These are phyloP conservation scores for Torulaspora globosa DNA, from an alignment of 1,139 yeast species.

Conservation along the genomic window DNA sequence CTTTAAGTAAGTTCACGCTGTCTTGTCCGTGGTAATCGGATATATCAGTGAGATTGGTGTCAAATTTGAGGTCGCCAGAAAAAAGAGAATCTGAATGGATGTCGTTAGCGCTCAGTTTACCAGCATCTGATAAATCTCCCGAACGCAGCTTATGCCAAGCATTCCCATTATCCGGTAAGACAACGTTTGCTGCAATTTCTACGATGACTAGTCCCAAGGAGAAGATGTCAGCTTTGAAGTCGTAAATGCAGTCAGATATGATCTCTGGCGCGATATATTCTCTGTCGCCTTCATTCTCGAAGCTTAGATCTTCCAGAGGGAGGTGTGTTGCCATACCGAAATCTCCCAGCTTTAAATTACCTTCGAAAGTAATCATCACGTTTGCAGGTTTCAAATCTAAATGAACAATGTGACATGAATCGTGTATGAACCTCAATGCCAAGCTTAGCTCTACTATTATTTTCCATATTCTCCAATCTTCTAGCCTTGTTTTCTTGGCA, in stretches of 20 bases:
- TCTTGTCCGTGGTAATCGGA: slow-evolving; percentile 13
- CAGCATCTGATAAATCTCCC: slow-evolving; percentile 95
- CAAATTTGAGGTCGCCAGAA: slow-evolving; percentile 30
- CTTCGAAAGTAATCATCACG: slow-evolving; percentile 90
- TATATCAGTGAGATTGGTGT: slow-evolving; percentile 28
- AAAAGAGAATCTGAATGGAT: slow-evolving; percentile 38
- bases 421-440: slow-evolving; percentile 81
- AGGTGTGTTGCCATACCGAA: slow-evolving; percentile 67
- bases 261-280: slow-evolving; percentile 98
- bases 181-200: slow-evolving; percentile 93
- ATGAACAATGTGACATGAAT: slow-evolving; percentile 66
- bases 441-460: slow-evolving; percentile 74
- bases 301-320: slow-evolving; percentile 42
- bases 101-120: slow-evolving; percentile 71
- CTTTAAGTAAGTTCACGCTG: slow-evolving; percentile 1
- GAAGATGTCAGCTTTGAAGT: slow-evolving; percentile 91
- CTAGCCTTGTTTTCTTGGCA: slow-evolving; percentile 49
- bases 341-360: slow-evolving; percentile 64
- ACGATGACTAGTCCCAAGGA: slow-evolving; percentile 88
- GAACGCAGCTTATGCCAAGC: slow-evolving; percentile 96
- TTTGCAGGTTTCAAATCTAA: slow-evolving; percentile 93
- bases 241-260: slow-evolving; percentile 73
- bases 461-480: slow-evolving; percentile 98
- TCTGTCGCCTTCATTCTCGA: slow-evolving; percentile 95
- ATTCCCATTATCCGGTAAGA: slow-evolving; percentile 91